Percentiles rank a stretch among this genome's conserved stretches.
phyloP scores from a whole-genome alignment of 176 grass and related monocot genomes.

The Paspalum vaginatum region DNA sequence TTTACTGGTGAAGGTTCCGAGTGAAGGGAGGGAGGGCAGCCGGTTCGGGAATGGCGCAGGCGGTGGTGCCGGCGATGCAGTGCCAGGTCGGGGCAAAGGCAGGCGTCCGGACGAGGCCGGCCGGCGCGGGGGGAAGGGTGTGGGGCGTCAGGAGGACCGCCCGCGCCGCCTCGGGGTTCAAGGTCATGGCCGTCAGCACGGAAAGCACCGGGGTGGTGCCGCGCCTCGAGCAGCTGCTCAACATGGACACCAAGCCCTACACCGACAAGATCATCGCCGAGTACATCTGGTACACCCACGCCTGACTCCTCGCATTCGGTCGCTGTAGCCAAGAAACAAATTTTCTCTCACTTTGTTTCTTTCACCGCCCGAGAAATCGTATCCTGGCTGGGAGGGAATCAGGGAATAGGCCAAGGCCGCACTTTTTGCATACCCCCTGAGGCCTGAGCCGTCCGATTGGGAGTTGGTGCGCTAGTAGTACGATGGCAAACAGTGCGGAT shows the following conservation, averaged over 20 bases:
- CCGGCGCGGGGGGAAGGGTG: slow-evolving; percentile 44
- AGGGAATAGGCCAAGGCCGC: no score
- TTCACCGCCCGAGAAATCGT: no score
- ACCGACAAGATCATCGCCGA: slow-evolving; percentile 91
- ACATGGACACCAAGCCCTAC: slow-evolving; percentile 82
- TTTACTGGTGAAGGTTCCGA: slow-evolving; percentile 38
- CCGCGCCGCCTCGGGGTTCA: slow-evolving; percentile 60
- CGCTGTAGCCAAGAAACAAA: no score
- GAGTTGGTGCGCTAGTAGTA: no score
- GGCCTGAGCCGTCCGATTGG: no score
- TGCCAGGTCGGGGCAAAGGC: slow-evolving; percentile 58
- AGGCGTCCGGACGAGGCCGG: slow-evolving; percentile 40
- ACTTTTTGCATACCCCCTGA: no score
- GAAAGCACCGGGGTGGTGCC: slow-evolving; percentile 60
- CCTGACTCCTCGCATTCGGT: no score
- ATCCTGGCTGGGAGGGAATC: no score
- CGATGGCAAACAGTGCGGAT: no score
- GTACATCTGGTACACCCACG: slow-evolving; percentile 99
- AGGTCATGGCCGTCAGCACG: slow-evolving; percentile 71
- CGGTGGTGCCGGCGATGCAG: slow-evolving; percentile 81
- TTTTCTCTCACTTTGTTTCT: no score
- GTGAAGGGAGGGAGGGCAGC: neutral
- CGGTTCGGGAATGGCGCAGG: slow-evolving; percentile 68
- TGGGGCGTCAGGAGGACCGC: slow-evolving; percentile 68
- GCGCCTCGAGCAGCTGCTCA: slow-evolving; percentile 85